Percentiles rank a stretch among this genome's conserved stretches.
Evolutionary conservation across 306 rosid genomes (phyloP).

Genomic region (Inga oerstediana): DNA sequence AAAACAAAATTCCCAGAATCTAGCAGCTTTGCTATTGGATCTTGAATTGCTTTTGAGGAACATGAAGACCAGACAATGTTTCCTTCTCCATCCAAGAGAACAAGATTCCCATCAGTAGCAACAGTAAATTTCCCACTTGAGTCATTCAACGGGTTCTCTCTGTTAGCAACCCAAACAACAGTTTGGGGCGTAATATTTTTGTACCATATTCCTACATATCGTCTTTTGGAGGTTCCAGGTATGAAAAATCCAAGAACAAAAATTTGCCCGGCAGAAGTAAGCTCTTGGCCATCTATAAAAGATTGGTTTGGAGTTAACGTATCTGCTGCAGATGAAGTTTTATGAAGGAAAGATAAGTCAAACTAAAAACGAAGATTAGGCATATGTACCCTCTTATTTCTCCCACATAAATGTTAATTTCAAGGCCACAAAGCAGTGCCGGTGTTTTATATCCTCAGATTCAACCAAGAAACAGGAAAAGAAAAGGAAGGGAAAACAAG

Average conservation of each 20-base stretch:
- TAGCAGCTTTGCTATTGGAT: background rate
- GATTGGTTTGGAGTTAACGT: background rate
- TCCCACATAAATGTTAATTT: background rate
- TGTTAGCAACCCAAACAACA: conserved; percentile 44
- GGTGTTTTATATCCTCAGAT: background rate
- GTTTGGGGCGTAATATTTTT: conserved; percentile 26
- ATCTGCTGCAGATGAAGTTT: conserved; percentile 6
- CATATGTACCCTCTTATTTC: background rate
- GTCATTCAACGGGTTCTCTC: conserved; percentile 38
- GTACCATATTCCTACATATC: conserved; percentile 39
- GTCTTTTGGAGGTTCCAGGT: conserved; percentile 34
- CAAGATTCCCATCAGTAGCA: conserved; percentile 34
- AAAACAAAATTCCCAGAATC: background rate
- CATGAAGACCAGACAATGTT: conserved; percentile 25
- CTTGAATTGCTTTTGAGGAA: background rate
- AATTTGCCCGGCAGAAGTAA: conserved; percentile 28
- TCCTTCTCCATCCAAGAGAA: conserved; percentile 35
- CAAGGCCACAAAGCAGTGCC: background rate
- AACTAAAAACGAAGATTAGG: background rate
- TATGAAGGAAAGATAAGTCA: background rate
- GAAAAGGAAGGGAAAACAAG: background rate
- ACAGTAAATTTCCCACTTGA: conserved; percentile 13
- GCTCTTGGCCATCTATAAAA: conserved; percentile 23
- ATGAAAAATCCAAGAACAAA: conserved; percentile 44
- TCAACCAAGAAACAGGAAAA: background rate